Evolutionary conservation across 2,329 filamentous ascomycete species (phyloP), one percentile per base, ranked within the genome.

Genomic region (Apiospora phragmitis): DNA sequence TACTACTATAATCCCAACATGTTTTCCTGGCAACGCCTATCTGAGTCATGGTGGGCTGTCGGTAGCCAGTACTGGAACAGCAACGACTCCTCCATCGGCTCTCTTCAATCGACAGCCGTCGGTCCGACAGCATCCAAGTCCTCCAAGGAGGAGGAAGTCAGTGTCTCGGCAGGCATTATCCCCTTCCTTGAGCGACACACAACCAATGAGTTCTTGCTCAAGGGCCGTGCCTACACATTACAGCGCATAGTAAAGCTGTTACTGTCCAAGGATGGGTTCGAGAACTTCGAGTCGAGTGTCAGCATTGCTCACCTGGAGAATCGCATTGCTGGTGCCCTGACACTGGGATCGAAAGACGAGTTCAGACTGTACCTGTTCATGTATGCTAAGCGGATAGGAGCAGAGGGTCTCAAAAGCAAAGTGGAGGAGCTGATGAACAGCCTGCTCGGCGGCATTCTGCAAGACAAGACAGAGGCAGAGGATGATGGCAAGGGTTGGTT

Each of bases 11-110:
- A 93, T 1, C 89, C 92, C 0, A 87, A 88, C 24, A 93, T 99
- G 92, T 95, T 91, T 80, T 89, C 91, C 9, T 99, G 96, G 96
- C 95, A 98, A 81, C 91, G 95, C 12, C 86, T 99, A n/a, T 97
- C 94, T 2, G 97, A 99, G 79, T 89, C 94, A 1, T 99, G 96
- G 96, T 99, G 96, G 94, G 95, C 95, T 0, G 94, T 98, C 0
- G 95, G 95, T 24, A 97, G 94, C 75, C 96, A 99, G 79, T 99
- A 99, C 80, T 99, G 96, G 97, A 98, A 99, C 81, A 97, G 94
- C 0, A 97, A 94, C 69, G 96, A 98, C 77, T 94, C 94, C 1
- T 94, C 94, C 0, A 90, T 97, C 69, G 91, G 93, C 66, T 93
- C 94, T 68, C 82, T 97, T 47, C 91, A 94, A 74, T 90, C 93